Evolutionary conservation across 2,329 filamentous ascomycete genomes (phyloP).

Genomic region (Tolypocladium sp.): DNA sequence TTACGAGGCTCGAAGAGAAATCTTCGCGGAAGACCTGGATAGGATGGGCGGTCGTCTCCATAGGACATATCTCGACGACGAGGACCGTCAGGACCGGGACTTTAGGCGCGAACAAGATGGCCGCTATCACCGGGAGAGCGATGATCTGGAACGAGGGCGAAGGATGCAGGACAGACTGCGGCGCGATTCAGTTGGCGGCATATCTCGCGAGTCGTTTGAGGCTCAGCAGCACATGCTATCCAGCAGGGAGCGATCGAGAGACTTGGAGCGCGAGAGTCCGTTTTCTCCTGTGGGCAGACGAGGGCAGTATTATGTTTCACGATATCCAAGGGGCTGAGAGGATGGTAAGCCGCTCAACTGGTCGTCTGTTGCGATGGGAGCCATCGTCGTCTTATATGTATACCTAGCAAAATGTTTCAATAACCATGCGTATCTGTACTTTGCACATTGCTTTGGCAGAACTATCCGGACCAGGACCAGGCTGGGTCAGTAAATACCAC

Average conservation of each 20-base stretch:
- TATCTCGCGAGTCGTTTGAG: background rate
- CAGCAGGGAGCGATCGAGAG: background rate
- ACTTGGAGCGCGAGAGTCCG: background rate
- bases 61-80: background rate
- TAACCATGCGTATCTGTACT: background rate
- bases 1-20: background rate
- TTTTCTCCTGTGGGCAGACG: background rate
- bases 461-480: background rate
- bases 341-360: background rate
- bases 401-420: background rate
- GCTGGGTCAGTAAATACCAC: background rate
- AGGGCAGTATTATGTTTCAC: background rate
- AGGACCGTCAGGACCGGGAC: background rate
- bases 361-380: background rate
- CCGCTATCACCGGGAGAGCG: background rate
- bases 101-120: background rate
- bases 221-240: background rate
- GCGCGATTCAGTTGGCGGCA: background rate
- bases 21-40: background rate
- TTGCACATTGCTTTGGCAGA: background rate
- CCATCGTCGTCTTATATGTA: background rate
- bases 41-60: background rate
- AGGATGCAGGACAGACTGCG: background rate
- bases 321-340: background rate
- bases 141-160: background rate